Evolutionary conservation across 306 rosid genomes (phyloP).

Genomic region (Rosa multiflora): DNA sequence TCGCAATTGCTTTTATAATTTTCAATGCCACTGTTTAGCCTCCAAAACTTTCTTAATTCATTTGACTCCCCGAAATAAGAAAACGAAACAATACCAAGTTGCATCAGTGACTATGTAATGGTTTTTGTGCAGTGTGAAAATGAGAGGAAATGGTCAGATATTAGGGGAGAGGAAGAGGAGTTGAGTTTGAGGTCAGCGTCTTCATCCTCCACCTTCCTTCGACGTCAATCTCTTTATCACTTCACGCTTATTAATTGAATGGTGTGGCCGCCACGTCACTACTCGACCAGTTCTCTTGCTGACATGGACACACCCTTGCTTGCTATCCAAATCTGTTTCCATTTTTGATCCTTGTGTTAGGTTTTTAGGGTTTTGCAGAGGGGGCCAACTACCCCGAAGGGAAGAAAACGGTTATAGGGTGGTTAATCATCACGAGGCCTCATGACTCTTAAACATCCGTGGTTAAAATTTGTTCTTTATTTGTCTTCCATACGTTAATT

Average conservation of each 20-base stretch:
- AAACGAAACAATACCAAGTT: background rate
- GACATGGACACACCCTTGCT: background rate
- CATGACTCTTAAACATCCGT: background rate
- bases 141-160: background rate
- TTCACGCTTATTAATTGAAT: background rate
- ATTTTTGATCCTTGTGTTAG: background rate
- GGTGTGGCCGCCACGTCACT: conserved; percentile 9
- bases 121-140: background rate
- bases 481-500: background rate
- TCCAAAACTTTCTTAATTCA: background rate
- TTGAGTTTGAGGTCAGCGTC: background rate
- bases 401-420: background rate
- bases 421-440: background rate
- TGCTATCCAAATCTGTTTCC: background rate
- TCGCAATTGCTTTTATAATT: background rate
- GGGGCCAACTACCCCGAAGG: background rate
- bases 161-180: background rate
- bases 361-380: background rate
- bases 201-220: conserved; percentile 1
- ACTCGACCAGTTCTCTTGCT: background rate
- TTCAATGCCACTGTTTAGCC: background rate
- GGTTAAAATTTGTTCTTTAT: background rate
- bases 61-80: background rate
- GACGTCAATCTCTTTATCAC: conserved; percentile 21
- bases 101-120: background rate